Evolutionary conservation across 139 green algal species (phyloP).

Genomic region (Chlamydomonas asymmetrica): DNA sequence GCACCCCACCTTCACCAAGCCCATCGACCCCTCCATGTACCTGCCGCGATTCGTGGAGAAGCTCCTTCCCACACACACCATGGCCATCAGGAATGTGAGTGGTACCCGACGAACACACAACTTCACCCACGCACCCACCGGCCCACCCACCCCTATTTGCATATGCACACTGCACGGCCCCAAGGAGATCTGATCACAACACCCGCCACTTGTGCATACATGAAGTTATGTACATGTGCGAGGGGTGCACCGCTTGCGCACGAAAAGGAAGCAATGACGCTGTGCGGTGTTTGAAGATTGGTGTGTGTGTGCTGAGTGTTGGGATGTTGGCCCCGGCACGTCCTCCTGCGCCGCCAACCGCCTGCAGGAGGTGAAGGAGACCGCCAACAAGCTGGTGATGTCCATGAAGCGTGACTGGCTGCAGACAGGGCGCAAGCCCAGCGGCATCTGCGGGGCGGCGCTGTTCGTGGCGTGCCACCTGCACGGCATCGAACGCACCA

Average conservation of each 20-base stretch:
- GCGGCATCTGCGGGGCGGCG: slow-evolving; percentile 92
- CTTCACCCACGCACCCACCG: no score
- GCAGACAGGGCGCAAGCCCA: slow-evolving; percentile 89
- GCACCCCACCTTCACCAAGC: slow-evolving; percentile 79
- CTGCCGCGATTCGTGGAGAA: slow-evolving; percentile 91
- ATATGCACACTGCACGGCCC: no score
- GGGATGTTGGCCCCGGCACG: neutral
- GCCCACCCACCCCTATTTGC: no score
- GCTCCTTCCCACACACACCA: slow-evolving; percentile 56
- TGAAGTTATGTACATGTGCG: no score
- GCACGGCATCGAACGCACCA: slow-evolving; percentile 82
- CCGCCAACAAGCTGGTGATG: slow-evolving; percentile 86
- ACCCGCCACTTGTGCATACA: no score
- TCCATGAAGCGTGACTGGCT: slow-evolving; percentile 99
- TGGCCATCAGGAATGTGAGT: no score
- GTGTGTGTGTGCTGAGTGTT: no score
- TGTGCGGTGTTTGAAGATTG: no score
- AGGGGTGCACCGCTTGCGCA: no score
- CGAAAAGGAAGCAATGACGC: no score
- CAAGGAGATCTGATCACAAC: no score
- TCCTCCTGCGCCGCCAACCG: neutral
- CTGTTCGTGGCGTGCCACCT: slow-evolving; percentile 93
- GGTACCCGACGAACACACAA: no score
- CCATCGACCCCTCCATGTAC: slow-evolving; percentile 94
- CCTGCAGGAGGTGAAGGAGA: slow-evolving; percentile 67